Evolutionary conservation across 2,329 filamentous ascomycete genomes (phyloP).

Genomic region (Canariomyces notabilis): DNA sequence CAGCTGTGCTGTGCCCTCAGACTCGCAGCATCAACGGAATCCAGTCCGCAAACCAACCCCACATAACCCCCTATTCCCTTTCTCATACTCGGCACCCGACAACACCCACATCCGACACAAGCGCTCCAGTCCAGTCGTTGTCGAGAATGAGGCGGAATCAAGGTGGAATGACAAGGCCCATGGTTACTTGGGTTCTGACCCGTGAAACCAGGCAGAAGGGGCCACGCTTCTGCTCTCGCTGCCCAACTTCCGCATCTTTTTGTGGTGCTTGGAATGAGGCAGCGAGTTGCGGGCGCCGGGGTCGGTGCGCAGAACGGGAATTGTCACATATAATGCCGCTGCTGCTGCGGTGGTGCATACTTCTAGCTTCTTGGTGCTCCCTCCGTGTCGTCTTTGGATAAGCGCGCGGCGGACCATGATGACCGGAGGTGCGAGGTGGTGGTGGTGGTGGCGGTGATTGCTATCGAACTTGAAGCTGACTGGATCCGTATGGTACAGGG

Average conservation of each 20-base stretch:
- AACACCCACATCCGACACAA: too few relatives aligned
- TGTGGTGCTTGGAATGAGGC: slow-evolving; percentile 8
- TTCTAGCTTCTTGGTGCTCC: background rate
- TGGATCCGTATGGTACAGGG: too few relatives aligned
- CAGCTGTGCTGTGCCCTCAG: too few relatives aligned
- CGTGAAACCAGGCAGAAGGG: too few relatives aligned
- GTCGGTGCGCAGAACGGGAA: background rate
- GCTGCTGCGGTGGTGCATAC: background rate
- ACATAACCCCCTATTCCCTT: too few relatives aligned
- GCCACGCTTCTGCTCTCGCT: background rate
- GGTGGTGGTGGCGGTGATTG: background rate
- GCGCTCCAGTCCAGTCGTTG: too few relatives aligned
- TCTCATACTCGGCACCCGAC: too few relatives aligned
- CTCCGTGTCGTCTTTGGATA: slow-evolving; percentile 3
- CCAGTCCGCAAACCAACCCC: too few relatives aligned
- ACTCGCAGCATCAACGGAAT: too few relatives aligned
- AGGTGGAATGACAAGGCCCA: too few relatives aligned
- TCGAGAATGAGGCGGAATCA: too few relatives aligned
- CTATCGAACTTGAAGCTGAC: background rate
- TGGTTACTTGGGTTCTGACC: too few relatives aligned
- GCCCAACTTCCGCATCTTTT: slow-evolving; percentile 5
- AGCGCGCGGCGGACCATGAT: slow-evolving; percentile 14
- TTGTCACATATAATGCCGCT: slow-evolving; percentile 2
- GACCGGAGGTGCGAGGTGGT: background rate
- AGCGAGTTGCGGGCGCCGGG: background rate